phyloP scores from a whole-genome alignment of 192 early-diverging fungal genomes.

The Lobulomyces angularis region DNA sequence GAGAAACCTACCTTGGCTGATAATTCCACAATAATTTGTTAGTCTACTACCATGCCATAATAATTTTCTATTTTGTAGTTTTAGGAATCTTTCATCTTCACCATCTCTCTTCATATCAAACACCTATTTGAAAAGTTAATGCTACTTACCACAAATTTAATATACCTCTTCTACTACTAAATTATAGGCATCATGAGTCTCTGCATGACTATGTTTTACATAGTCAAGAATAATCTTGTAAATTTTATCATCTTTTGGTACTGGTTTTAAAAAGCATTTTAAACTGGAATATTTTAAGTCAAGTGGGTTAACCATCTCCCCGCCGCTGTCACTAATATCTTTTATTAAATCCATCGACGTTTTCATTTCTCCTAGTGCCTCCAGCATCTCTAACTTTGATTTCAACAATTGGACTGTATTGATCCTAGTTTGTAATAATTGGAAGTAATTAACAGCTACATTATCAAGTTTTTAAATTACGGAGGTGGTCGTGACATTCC shows the following conservation, averaged over 20 bases:
- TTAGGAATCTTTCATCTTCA: conserved; percentile 18
- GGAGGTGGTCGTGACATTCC: conserved; percentile 19
- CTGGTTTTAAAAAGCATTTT: conserved; percentile 35
- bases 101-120: conserved; percentile 7
- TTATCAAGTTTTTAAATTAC: too few species aligned
- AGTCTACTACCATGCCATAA: conserved; percentile 71
- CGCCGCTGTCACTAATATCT: too few species aligned
- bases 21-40: conserved; percentile 65
- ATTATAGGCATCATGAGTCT: conserved; percentile 32
- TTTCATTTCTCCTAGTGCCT: conserved; percentile 51
- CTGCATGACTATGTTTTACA: conserved; percentile 52
- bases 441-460: too few species aligned
- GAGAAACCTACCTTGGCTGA: conserved; percentile 57
- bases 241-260: conserved; percentile 34
- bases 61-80: conserved; percentile 49
- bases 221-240: conserved; percentile 49
- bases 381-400: conserved; percentile 51
- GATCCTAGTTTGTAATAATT: too few species aligned
- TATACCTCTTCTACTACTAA: too few species aligned
- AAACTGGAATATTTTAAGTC: conserved; percentile 46
- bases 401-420: conserved; percentile 31
- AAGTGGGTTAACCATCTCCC: conserved; percentile 34
- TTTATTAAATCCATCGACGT: conserved; percentile 36
- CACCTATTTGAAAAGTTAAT: conserved; percentile 21
- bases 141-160: conserved; percentile 45